These are phyloP conservation scores for Teunomyces tritomae DNA, from an alignment of 805 yeast species.

Conservation along the genomic window DNA sequence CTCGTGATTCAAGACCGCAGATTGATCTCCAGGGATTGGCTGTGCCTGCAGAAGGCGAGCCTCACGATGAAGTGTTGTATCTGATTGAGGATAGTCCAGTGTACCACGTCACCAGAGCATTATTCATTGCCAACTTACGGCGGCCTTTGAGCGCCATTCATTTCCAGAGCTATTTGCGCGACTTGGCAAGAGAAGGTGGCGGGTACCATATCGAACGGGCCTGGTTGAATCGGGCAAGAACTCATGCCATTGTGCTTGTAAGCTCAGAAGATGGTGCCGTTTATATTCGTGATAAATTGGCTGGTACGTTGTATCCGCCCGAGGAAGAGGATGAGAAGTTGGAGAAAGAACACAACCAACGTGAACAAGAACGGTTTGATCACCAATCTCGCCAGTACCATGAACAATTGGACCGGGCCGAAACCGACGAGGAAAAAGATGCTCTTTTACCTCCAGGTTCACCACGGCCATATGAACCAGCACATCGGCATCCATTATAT, in stretches of 20 bases:
- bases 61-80: conserved; percentile 33
- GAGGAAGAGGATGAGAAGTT: conserved; percentile 21
- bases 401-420: conserved; percentile 14
- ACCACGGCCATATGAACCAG: conserved; percentile 14
- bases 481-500: conserved; percentile 26
- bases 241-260: conserved; percentile 43
- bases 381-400: conserved; percentile 9
- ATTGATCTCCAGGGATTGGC: conserved; percentile 2
- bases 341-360: conserved; percentile 13
- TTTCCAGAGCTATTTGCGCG: conserved; percentile 35
- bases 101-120: conserved; percentile 41
- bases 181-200: conserved; percentile 22
- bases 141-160: conserved; percentile 36
- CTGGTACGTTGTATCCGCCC: conserved; percentile 34
- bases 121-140: conserved; percentile 44
- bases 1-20: not conserved
- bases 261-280: conserved; percentile 41
- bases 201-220: conserved; percentile 38
- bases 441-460: conserved; percentile 13
- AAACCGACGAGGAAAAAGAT: conserved; percentile 10
- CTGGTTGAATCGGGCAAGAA: conserved; percentile 41
- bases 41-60: conserved; percentile 7
- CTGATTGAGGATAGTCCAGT: conserved; percentile 27
- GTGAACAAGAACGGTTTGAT: conserved; percentile 20
- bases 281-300: conserved; percentile 30